Conservation (phyloP, 495 filamentous ascomycete species). For the Penicillium malachiteum region DNA sequence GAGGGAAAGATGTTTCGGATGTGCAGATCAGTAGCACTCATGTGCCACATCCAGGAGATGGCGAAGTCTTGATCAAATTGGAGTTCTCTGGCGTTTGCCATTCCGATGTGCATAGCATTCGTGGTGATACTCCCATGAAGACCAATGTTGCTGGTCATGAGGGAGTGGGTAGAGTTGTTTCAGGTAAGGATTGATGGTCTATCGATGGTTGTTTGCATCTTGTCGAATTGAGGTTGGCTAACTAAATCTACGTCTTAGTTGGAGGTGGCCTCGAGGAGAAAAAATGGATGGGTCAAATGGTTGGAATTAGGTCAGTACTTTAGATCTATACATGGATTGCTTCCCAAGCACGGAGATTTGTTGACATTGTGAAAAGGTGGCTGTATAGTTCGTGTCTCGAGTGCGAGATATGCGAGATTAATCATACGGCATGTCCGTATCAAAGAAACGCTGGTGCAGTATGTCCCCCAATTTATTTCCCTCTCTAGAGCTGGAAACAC, state of each 20-base stretch:
- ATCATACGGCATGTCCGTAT: constrained; percentile 43
- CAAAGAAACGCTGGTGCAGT: constrained; percentile 47
- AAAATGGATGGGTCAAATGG: constrained; percentile 35
- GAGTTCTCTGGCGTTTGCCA: constrained; percentile 46
- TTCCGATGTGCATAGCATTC: constrained; percentile 45
- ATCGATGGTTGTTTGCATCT: no score
- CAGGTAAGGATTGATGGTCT: constrained; percentile 22
- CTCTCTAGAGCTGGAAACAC: no score
- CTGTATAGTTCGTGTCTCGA: constrained; percentile 44
- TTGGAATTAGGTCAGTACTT: constrained; percentile 37
- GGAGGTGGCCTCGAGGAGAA: constrained; percentile 28
- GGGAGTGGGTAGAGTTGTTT: constrained; percentile 40
- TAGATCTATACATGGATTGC: background rate
- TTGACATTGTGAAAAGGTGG: constrained; percentile 29
- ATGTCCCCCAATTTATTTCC: constrained; percentile 9
- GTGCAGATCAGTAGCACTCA: constrained; percentile 30
- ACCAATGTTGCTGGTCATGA: constrained; percentile 48
- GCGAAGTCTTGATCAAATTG: constrained; percentile 42
- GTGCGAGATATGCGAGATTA: constrained; percentile 48
- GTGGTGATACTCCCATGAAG: constrained; percentile 46
- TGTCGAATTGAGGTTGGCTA: no score
- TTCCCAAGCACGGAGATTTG: no score
- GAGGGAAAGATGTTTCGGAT: constrained; percentile 19
- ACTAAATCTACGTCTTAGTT: constrained; percentile 22
- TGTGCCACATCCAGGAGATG: constrained; percentile 34